These are phyloP conservation scores for Cryptococcus hybrid DNA, from an alignment of 1,284 basidiomycete genomes.

Conservation along the genomic window DNA sequence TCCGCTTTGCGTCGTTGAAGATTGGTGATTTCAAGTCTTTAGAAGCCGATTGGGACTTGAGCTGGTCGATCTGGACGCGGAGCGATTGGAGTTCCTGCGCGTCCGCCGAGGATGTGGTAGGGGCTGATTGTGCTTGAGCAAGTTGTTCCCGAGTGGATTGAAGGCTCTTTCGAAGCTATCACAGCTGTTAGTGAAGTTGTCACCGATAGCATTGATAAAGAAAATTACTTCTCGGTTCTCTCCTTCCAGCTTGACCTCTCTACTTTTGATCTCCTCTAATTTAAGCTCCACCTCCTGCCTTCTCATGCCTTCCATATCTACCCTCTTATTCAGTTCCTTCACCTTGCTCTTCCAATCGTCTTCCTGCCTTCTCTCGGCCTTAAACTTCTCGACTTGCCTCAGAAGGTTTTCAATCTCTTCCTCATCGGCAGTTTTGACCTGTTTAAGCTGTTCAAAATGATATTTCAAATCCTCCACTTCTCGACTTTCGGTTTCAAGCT, in stretches of 20 bases:
- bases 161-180: conserved; percentile 3
- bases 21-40: conserved; percentile 76
- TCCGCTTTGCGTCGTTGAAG: conserved; percentile 64
- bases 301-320: conserved; percentile 10
- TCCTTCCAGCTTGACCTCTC: not conserved
- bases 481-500: conserved; percentile 14
- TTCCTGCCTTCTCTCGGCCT: conserved; percentile 8
- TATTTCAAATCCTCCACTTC: conserved; percentile 8
- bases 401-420: conserved; percentile 19
- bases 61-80: conserved; percentile 62
- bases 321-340: conserved; percentile 10
- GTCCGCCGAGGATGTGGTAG: too few species aligned
- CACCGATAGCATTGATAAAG: too few species aligned
- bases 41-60: conserved; percentile 72
- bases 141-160: conserved; percentile 4
- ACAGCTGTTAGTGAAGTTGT: not conserved
- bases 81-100: conserved; percentile 52
- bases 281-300: not conserved
- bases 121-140: conserved; percentile 2
- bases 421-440: conserved; percentile 20
- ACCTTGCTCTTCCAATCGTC: conserved; percentile 13
- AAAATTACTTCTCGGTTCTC: conserved; percentile 48
- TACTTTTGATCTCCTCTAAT: conserved; percentile 29
- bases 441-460: conserved; percentile 11
- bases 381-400: conserved; percentile 20